Base-by-base conservation (phyloP, 805 yeast genomes). In the Lipomyces chichibuensis region DNA sequence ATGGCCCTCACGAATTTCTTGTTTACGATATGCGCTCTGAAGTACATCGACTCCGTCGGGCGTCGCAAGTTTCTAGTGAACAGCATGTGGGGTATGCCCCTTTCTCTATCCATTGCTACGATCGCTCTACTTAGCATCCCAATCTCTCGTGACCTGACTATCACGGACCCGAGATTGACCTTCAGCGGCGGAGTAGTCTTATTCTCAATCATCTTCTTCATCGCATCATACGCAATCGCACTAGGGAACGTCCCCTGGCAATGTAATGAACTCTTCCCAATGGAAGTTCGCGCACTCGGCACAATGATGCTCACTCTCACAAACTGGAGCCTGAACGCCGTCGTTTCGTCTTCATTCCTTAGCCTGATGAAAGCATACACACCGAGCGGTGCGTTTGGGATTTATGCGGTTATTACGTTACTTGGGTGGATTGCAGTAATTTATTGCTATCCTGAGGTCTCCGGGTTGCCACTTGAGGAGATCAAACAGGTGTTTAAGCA, bases 171-270 rank as follows among this genome's bases (percentile, higher is more conserved):
- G 2, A 32, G 32, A 17, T 14, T 54, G 25, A 63, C 59, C 11
- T 35, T 62, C 14, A 92, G 97, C 97, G 96, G 97, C 27, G 85
- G 90, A 68, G 88, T 92, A 17, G 86, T 93, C 63, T 89, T 94
- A 69, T 83, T 92, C 51, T 88, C 91, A 63, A 92, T 92, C 90
- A 91, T 94, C 68, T 77, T 86, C 49, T 94, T 82, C 75, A 97
- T 92, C 57, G 97, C 96, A 3, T 87, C 89, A 62, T 93, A 92
- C 77, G 96, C 97, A 59, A 82, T 91, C 71, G 98, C 98, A 73
- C 90, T 93, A 72, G 98, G 98, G 80, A 92, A 93, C 78, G 94
- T 91, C 65, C 97, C 98, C 65, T 93, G 98, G 98, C 97, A 92
- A 76, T 97, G 94, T 76, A 89, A 93, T 66, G 98, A 93, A 79